Evolutionary conservation across 331 rosid species (phyloP), one percentile per base, ranked within the genome.

Genomic region (Quercus tomentella): DNA sequence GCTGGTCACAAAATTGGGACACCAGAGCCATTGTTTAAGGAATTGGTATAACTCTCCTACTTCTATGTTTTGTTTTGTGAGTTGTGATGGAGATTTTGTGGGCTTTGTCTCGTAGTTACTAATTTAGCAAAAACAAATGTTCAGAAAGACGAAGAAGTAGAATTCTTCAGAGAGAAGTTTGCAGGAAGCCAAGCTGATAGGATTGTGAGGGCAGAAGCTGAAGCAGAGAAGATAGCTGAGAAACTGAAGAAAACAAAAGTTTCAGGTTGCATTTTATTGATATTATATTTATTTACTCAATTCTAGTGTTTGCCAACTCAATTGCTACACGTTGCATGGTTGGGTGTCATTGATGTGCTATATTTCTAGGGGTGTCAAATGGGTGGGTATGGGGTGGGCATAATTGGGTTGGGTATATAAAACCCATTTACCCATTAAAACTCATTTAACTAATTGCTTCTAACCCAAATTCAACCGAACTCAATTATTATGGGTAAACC

Each of bases 151-250:
- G 99, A 93, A 71, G 99, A 92, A 72, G 97, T 95, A 58, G 97
- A 95, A 79, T 67, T 65, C 81, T 87, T 82, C 81, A 87, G 98
- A 82, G 63, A 73, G 77, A 91, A 87, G 83, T 95, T 89, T 79
- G 96, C 97, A 11, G 99, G 99, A 85, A 95, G 98, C 84, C 99
- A 95, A 85, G 98, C 96, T 23, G 97, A 95, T 78, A 88, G 98
- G 85, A 73, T 88, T 69, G 84, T 80, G 57, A 92, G 96, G 74
- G 97, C 94, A 33, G 97, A 91, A 84, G 92, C 87, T 54, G 97
- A 94, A 88, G 94, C 96, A 77, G 90, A 69, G 62, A 89, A 89
- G 77, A 80, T 93, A 76, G 96, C 97, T 7, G 91, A 83, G 73
- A 88, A 91, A 74, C 85, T 93, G 84, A 89, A 86, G 82, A 91